Evolutionary conservation across 805 yeast species (phyloP), one percentile per base, ranked within the genome.

Genomic region (Saturnispora silvae): DNA sequence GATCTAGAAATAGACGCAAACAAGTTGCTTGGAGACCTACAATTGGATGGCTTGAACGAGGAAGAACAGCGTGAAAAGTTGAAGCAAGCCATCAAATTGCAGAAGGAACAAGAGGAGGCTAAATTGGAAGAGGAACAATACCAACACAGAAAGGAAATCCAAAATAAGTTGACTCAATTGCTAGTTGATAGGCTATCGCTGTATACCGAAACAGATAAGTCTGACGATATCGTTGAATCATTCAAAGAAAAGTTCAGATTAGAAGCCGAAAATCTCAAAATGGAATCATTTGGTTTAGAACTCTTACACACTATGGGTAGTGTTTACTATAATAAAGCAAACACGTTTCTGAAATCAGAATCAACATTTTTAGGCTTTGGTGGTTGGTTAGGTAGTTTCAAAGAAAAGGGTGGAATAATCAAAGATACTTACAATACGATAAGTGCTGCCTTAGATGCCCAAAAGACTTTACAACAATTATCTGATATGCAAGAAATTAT

Each of bases 221-320:
- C 74, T 36, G 64, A 61, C 0, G 83, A 75, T 23, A 77, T 86
- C 28, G 65, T 79, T 36, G 55, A 57, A 5, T 68, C 80, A 0
- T 81, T 72, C 51, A 60, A 56, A n/a, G 49, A 50, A 10, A 74
- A 75, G 46, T 61, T 82, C 20, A 58, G 61, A 28, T 62, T 64
- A 38, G 92, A 82, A 52, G 72, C 81, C 31, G 87, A 81, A 47
- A 81, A 81, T 43, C 64, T 92, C 53, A 92, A 92, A 57, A 74
- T 85, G 70, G 98, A 92, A 65, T 83, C 95, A 37, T 92, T 92
- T 62, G 99, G 99, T 11, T 60, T 89, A 35, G 95, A 89, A 59
- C 66, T 92, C 35, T 63, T 89, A 45, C 86, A 80, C 46, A 64
- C 89, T 15, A 80, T 92, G 43, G 96, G 97, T 15, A 70, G 70